Conservation (phyloP, 331 rosid genomes). For the Quercus tomentella region DNA sequence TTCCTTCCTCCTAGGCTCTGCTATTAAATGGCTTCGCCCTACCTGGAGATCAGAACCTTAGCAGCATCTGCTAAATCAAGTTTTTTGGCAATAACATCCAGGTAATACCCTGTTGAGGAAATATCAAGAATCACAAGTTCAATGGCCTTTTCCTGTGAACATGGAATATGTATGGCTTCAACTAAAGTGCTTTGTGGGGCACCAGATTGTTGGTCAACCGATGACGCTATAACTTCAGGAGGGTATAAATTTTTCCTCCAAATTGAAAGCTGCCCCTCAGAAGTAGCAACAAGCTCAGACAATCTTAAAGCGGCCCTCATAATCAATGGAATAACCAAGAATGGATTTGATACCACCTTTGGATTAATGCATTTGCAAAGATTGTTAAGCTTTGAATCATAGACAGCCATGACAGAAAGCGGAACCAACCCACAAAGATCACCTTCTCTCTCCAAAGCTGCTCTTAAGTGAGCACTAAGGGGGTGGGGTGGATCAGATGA, state of each 20-base stretch:
- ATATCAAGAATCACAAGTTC: conserved; percentile 52
- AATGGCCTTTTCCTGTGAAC: conserved; percentile 53
- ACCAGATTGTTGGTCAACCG: conserved; percentile 20
- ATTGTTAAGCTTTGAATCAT: conserved; percentile 51
- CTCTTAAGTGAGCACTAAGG: conserved; percentile 80
- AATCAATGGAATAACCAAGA: conserved; percentile 47
- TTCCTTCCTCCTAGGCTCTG: not conserved
- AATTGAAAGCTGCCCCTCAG: conserved; percentile 59
- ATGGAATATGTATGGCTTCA: conserved; percentile 57
- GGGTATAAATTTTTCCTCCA: conserved; percentile 61
- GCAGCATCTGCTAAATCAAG: conserved; percentile 69
- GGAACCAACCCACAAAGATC: conserved; percentile 59
- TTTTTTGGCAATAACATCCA: conserved; percentile 72
- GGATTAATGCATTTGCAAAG: conserved; percentile 68
- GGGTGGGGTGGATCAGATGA: conserved; percentile 51
- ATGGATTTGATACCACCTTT: conserved; percentile 67
- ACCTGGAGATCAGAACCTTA: conserved; percentile 76
- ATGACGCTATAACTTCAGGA: conserved; percentile 45
- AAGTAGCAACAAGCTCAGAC: conserved; percentile 39
- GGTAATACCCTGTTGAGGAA: conserved; percentile 61
- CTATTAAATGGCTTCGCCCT: conserved; percentile 10
- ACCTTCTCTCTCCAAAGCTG: conserved; percentile 63
- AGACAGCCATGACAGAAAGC: conserved; percentile 52
- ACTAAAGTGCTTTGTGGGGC: conserved; percentile 35
- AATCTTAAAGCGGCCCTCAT: conserved; percentile 53